Evolutionary conservation across 2,329 filamentous ascomycete genomes (phyloP), one percentile per base, ranked within the genome.

Genomic region (Allantophomopsis lycopodina): DNA sequence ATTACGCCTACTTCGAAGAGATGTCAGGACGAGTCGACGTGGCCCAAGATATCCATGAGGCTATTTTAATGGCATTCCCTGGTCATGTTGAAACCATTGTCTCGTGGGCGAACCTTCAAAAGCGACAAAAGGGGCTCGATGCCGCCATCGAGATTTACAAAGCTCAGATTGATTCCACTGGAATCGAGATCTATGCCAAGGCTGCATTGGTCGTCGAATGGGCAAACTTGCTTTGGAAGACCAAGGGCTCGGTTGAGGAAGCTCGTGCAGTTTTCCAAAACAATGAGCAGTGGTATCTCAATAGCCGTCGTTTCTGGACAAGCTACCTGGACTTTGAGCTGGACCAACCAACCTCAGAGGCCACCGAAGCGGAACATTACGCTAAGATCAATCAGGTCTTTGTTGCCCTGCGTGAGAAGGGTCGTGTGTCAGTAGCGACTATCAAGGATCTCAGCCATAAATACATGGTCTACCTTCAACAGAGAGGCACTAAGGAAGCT

Each of bases 1-100:
- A 94, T 55, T 96, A 88, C 65, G 89, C 91, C 12, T 86, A 88
- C 50, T 95, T 95, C 48, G 91, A 98, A 57, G 91, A 98, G 62
- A 82, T 84, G 60, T 71, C 73, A 32, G 84, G 77, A 4, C 77
- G 86, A 32, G 64, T 80, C 18, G 81, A 84, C 45, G 71, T 93
- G 31, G 86, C 89, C 10, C 76, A 81, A 43, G 87, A 84, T 42
- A 88, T 98, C 41, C 84, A 95, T 54, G 71, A 80, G 36, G 79
- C 84, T 1, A 81, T 98, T 40, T 67, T 96, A 23, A 64, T 78
- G 47, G 70, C 71, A 42, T 63, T 94, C 13, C 87, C 89, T 1
- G 80, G 83, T 48, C 84, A 89, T 47, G 71, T 94, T 36, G 87
- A 95, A 58, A 86, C 84, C 1, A 85, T 96, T 46, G 67, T 89